Base-by-base conservation (phyloP, 2,329 filamentous ascomycete genomes). In the Fusarium sp. region DNA sequence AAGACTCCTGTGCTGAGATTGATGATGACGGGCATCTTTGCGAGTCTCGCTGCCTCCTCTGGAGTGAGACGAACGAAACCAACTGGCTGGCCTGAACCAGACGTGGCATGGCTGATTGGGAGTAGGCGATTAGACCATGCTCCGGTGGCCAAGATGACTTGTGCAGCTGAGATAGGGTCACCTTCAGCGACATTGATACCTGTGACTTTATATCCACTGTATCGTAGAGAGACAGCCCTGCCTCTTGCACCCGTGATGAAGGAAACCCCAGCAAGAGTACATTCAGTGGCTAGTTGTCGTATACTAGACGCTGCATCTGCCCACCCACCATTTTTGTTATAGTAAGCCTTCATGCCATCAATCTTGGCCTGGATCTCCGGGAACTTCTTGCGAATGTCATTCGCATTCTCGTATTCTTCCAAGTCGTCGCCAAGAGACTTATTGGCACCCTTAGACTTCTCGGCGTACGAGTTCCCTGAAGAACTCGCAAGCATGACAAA, bases 101-200 rank as follows among this genome's bases (percentile, higher is more conserved):
- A 84, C 24, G 85, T 86, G 15, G 89, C 84, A 43, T 90, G 89
- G 26, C 85, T 83, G 2, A 92, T 80, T 71, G 91, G 88, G 43
- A 93, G 15, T 1, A 80, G 47, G 3, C 71, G 51, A 15, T 77
- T 78, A 15, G 89, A 89, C 91, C 91, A 93, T 4, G 91, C 90
- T 11, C 91, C 91, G 2, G 90, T 87, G 2, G 91, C 89, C 5
- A 94, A 79, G 2, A 93, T 82, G 11, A 89, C 87, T 9, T 91
- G 81, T 58, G 87, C 85, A 3, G 89, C 89, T 2, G 77, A 77
- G 7, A 92, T 68, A 5, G 78, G 80, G 10, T 79, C 77, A 3
- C 83, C 84, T 28, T 73, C 60, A 0, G 72, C 65, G 1, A 74
- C 65, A 9, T 76, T 70, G 5, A 79, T 71, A 2, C 76, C 76